phyloP scores from a whole-genome alignment of 75 land plant genomes.

The Cupressus sempervirens region DNA sequence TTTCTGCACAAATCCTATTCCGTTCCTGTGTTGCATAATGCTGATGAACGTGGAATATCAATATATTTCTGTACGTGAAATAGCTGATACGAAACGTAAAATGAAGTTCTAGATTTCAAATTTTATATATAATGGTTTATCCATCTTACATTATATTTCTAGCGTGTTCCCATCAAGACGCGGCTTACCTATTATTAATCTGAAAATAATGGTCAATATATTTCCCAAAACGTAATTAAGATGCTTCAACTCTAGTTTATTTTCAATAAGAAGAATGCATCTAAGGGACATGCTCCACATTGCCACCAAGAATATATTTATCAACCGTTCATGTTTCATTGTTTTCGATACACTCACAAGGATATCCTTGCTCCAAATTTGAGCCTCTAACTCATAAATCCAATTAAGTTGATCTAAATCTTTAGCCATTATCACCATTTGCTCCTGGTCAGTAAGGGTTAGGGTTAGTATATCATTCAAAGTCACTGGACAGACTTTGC shows the following conservation, averaged over 20 bases:
- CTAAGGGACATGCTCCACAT: background rate
- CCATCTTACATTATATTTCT: background rate
- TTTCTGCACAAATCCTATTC: background rate
- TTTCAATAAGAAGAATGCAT: background rate
- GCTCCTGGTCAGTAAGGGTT: background rate
- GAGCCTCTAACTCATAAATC: background rate
- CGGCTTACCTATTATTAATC: too few relatives aligned
- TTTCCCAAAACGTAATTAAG: background rate
- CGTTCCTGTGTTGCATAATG: background rate
- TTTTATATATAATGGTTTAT: too few relatives aligned
- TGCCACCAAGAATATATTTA: background rate
- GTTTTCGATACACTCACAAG: background rate
- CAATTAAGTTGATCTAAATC: background rate
- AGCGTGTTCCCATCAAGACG: background rate
- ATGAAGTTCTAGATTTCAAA: background rate
- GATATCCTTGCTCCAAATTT: background rate
- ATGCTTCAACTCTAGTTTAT: background rate
- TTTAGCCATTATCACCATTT: background rate
- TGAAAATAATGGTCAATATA: background rate
- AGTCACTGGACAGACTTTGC: background rate
- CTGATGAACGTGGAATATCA: background rate
- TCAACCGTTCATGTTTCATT: background rate
- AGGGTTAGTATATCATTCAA: background rate
- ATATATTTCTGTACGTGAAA: background rate
- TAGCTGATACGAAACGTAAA: background rate